Evolutionary conservation across 2,329 filamentous ascomycete species (phyloP).

Genomic region (Fusarium sp.): DNA sequence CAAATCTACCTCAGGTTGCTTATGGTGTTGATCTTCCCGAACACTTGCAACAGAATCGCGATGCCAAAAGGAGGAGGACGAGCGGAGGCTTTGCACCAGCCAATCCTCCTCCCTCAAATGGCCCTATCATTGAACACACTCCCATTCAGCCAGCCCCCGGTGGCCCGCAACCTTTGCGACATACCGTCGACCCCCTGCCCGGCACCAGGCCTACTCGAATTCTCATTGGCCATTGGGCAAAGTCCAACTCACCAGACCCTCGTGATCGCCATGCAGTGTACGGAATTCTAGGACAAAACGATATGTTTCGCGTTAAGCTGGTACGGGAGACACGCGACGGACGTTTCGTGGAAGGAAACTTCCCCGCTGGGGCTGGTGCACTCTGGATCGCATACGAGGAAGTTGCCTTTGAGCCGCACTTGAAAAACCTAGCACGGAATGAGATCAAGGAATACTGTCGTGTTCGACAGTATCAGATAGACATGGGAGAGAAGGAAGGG

Average conservation of each 20-base stretch:
- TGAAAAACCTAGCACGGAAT: slow-evolving; percentile 61
- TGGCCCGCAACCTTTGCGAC: slow-evolving; percentile 36
- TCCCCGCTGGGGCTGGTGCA: slow-evolving; percentile 68
- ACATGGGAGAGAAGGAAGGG: slow-evolving; percentile 62
- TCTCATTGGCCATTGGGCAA: slow-evolving; percentile 69
- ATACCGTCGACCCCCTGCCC: slow-evolving; percentile 55
- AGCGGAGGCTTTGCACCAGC: slow-evolving; percentile 52
- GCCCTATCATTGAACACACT: slow-evolving; percentile 36
- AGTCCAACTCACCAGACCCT: slow-evolving; percentile 60
- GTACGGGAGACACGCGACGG: slow-evolving; percentile 71
- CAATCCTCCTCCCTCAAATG: slow-evolving; percentile 46
- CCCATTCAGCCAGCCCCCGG: slow-evolving; percentile 39
- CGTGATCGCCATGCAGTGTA: slow-evolving; percentile 71
- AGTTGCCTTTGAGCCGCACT: slow-evolving; percentile 67
- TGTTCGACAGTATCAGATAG: slow-evolving; percentile 69
- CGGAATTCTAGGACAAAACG: slow-evolving; percentile 71
- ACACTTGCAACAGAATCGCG: slow-evolving; percentile 52
- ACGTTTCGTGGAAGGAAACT: slow-evolving; percentile 68
- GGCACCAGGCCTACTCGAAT: slow-evolving; percentile 69
- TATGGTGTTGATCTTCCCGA: slow-evolving; percentile 64
- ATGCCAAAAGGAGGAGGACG: slow-evolving; percentile 62
- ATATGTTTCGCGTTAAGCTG: slow-evolving; percentile 74
- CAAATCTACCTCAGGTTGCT: slow-evolving; percentile 59
- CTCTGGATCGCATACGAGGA: slow-evolving; percentile 74
- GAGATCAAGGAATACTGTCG: slow-evolving; percentile 75